Evolutionary conservation across 2,329 filamentous ascomycete genomes (phyloP), one percentile per base, ranked within the genome.

Genomic region (Xylaria sp.): DNA sequence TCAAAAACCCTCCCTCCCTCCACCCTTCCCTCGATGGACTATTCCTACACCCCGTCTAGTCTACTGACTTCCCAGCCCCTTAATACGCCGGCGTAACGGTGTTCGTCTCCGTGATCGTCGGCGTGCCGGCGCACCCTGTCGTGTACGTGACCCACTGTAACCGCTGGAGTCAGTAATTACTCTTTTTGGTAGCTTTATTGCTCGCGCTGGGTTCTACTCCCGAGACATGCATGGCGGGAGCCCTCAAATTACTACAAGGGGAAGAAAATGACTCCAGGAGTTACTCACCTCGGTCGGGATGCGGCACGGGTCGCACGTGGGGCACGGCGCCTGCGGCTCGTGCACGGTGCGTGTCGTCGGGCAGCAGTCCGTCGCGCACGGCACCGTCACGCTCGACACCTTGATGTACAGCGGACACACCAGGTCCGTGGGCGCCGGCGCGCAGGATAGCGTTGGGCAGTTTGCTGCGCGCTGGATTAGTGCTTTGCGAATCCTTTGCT

Each of bases 331-430:
- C 11, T 11, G 59, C 6, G 64, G 49, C 49, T 60, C 67, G 49
- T 65, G 67, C 21, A 63, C 54, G 5, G 72, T 74, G 37, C 73
- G 63, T 8, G 78, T 80, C 9, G 58, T 67, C n/a, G 72, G 73
- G 67, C 78, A 80, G 69, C 75, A 78, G 54, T 74, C 66, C 19
- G 75, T 75, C 37, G 66, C 60, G 63, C 77, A 77, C 15, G 78
- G 78, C 3, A 78, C 72, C 21, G 68, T 65, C 3, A 71, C 62
- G 44, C 72, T 75, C n/a, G 71, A 73, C 15, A 74, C 64, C 62
- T 62, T 68, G 65, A 77, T 71, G 61, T 69, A 67, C 47, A 63
- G 15, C 13, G 74, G 74, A 65, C 76, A 77, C 19, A 70, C 44
- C 19, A 60, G 56, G 33, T 69, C 66, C 0, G 69, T 69, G 2